phyloP scores from a whole-genome alignment of 2,329 filamentous ascomycete species.

The Penicillium sp. region DNA sequence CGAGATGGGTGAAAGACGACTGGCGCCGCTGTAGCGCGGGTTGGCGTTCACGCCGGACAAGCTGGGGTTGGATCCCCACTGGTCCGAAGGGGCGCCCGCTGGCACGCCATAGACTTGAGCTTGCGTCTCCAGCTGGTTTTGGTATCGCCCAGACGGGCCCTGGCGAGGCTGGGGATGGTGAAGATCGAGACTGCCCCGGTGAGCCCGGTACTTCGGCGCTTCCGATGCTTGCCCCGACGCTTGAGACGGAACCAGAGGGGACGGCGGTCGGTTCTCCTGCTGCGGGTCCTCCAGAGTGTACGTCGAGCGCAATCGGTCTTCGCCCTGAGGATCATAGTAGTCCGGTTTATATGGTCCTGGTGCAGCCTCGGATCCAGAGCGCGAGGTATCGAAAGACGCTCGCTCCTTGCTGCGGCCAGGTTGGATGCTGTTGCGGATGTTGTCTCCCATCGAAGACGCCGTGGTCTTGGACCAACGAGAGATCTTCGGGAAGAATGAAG shows the following conservation, averaged over 20 bases:
- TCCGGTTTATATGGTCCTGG: constrained; percentile 47
- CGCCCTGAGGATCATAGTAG: constrained; percentile 40
- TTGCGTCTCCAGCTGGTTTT: constrained; percentile 53
- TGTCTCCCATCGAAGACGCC: constrained; percentile 72
- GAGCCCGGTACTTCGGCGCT: constrained; percentile 58
- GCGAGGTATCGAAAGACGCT: constrained; percentile 57
- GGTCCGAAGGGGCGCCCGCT: no score
- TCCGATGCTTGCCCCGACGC: constrained; percentile 45
- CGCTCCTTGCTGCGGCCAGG: constrained; percentile 51
- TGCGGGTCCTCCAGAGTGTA: constrained; percentile 36
- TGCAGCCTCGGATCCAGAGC: constrained; percentile 68
- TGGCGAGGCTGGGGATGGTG: constrained; percentile 58
- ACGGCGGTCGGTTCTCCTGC: constrained; percentile 45
- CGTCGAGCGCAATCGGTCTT: constrained; percentile 40
- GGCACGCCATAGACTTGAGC: constrained; percentile 49
- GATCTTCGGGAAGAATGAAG: constrained; percentile 79
- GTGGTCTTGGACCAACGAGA: constrained; percentile 97
- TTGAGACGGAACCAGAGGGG: constrained; percentile 54
- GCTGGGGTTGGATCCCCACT: constrained; percentile 40
- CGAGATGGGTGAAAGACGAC: constrained; percentile 40
- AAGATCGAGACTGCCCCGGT: constrained; percentile 55
- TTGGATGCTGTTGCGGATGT: constrained; percentile 57
- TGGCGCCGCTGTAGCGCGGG: constrained; percentile 31
- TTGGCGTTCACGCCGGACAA: constrained; percentile 30
- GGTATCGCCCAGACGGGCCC: constrained; percentile 54